Evolutionary conservation across 306 rosid species (phyloP), one percentile per base, ranked within the genome.

Genomic region (Malus fusca): DNA sequence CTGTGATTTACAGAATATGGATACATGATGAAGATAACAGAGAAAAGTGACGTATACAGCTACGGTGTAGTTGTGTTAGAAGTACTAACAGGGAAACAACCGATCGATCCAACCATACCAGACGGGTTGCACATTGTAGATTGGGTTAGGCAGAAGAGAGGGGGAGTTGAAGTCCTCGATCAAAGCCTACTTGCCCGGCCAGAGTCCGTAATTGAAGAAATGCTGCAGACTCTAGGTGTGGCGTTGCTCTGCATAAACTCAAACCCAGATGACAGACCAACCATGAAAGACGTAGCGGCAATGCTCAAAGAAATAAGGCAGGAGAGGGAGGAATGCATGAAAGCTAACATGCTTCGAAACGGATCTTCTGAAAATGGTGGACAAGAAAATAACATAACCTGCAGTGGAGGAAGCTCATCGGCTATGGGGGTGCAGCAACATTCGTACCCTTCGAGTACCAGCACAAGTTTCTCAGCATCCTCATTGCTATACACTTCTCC

Each of bases 31-130:
- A 93, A 91, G 85, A 91, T 93, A 83, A 91, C 97, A 11, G 96
- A 89, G 82, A 93, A 89, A 89, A 93, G 98, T 61, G 98, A 93
- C 55, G 97, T 93, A 8, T 93, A 93, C 73, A 93, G 97, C 84
- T 93, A 83, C 21, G 97, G 98, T 2, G 88, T 91, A 6, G 98
- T 93, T 3, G 90, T 84, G 26, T 55, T 91, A 42, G 98, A 93
- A 81, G 90, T 91, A 22, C 80, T 93, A 59, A 93, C 96, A 40
- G 97, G 98, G 19, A 93, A 91, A 72, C 96, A 89, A 76, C 96
- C 98, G 58, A 91, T 93, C 30, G 98, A 91, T 79, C 98, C 96
- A 72, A 89, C 97, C 69, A 89, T 93, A 75, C 96, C 91, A 30
- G 97, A 88, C 14, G 98, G 96, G 67, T 89, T 85, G 51, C 98